Percentiles rank a stretch among this genome's conserved stretches.
Evolutionary conservation across 345 rosid species (phyloP).

Genomic region (Viola odorata): DNA sequence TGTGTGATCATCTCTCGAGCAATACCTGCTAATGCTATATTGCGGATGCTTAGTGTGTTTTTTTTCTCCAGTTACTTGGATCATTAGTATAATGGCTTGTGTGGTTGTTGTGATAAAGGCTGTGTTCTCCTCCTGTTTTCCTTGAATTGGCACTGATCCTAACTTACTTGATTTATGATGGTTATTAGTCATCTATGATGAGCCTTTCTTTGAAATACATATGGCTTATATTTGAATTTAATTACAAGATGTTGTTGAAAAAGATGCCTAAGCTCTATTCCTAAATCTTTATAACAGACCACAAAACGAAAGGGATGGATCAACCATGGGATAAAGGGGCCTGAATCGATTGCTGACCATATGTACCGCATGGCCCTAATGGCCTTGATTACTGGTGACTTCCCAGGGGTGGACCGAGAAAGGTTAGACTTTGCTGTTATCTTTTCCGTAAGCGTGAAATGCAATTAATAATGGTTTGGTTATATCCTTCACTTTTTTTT

Average conservation of each 20-base stretch:
- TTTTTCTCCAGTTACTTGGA: too few relatives aligned
- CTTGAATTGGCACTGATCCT: not conserved
- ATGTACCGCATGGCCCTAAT: slow-evolving; percentile 32
- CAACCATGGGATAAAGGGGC: slow-evolving; percentile 28
- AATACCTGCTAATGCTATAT: too few relatives aligned
- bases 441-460: not conserved
- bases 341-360: slow-evolving; percentile 33
- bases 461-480: not conserved
- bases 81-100: too few relatives aligned
- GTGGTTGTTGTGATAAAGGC: not conserved
- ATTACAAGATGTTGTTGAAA: not conserved
- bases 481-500: not conserved
- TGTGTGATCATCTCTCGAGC: too few relatives aligned
- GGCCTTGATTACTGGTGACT: slow-evolving; percentile 23
- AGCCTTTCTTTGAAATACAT: not conserved
- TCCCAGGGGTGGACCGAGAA: slow-evolving; percentile 25
- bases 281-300: slow-evolving; percentile 7
- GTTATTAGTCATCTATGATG: not conserved
- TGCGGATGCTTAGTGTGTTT: too few relatives aligned
- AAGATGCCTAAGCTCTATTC: not conserved
- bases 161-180: not conserved
- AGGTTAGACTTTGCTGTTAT: slow-evolving; percentile 11
- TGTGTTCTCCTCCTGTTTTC: not conserved
- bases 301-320: slow-evolving; percentile 31
- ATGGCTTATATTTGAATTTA: not conserved